Percentiles rank a stretch among this genome's conserved stretches.
phyloP scores from a whole-genome alignment of 2,329 filamentous ascomycete species.

The Pseudogymnoascus sp. region DNA sequence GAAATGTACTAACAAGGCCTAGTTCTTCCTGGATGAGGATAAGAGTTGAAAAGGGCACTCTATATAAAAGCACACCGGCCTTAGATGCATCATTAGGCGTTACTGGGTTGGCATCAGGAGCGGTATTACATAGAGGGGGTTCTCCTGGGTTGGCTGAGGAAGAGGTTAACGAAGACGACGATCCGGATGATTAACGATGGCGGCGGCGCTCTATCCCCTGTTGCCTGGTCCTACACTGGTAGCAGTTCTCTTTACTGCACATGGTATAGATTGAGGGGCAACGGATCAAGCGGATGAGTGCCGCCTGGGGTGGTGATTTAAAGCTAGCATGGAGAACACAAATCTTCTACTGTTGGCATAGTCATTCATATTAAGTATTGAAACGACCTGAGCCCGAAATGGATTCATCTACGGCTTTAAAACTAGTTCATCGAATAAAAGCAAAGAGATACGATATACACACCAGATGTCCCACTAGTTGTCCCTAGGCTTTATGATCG shows the following conservation, averaged over 20 bases:
- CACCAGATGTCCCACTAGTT: neutral
- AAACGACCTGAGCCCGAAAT: conserved; percentile 2
- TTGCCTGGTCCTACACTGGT: conserved; percentile 49
- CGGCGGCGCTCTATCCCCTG: conserved; percentile 59
- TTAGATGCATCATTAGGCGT: conserved; percentile 27
- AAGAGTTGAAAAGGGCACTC: conserved; percentile 55
- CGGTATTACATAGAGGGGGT: conserved; percentile 24
- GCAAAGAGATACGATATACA: conserved; percentile 8
- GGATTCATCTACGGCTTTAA: conserved; percentile 4
- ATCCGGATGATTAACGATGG: conserved; percentile 52
- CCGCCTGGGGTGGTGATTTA: conserved; percentile 2
- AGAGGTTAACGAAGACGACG: conserved; percentile 56
- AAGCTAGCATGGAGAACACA: neutral
- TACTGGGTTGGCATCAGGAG: conserved; percentile 23
- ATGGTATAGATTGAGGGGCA: conserved; percentile 38
- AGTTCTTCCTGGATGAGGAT: conserved; percentile 93
- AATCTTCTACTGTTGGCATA: neutral
- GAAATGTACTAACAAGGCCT: conserved; percentile 15
- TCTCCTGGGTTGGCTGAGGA: conserved; percentile 32
- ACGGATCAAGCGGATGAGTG: conserved; percentile 29
- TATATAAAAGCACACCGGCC: conserved; percentile 32
- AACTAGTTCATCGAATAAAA: conserved; percentile 7
- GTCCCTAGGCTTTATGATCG: neutral
- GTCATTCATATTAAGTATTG: conserved; percentile 6
- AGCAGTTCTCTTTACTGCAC: conserved; percentile 16